phyloP scores from a whole-genome alignment of 257 asterid species.

The Primulina tabacum region DNA sequence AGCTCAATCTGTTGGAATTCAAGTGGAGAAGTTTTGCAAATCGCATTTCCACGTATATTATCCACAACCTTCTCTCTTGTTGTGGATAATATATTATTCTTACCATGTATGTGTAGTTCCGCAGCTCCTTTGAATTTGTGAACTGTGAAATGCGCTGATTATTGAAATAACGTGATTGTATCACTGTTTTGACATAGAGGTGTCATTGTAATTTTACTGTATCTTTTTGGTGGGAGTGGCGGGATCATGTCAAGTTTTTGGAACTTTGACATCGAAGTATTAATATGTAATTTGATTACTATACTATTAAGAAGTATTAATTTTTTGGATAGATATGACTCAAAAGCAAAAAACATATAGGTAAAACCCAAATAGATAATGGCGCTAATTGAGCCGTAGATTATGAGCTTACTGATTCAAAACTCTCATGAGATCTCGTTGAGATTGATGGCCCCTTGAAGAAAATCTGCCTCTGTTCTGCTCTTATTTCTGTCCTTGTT shows the following conservation, averaged over 20 bases:
- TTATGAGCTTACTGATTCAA: too few species aligned
- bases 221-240: neutral
- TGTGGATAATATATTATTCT: neutral
- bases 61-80: slow-evolving; percentile 9
- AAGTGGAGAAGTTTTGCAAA: slow-evolving; percentile 11
- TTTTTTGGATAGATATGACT: neutral
- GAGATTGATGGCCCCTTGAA: neutral
- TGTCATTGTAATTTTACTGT: neutral
- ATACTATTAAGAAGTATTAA: neutral
- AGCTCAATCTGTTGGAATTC: slow-evolving; percentile 7
- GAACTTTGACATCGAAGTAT: neutral
- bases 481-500: slow-evolving; percentile 13
- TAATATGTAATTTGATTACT: too few species aligned
- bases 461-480: neutral
- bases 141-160: neutral
- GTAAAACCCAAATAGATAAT: neutral
- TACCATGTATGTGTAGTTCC: slow-evolving; percentile 9
- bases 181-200: neutral
- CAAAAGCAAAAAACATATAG: neutral
- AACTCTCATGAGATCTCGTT: too few species aligned
- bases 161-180: neutral
- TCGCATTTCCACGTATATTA: slow-evolving; percentile 20
- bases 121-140: slow-evolving; percentile 11
- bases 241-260: neutral
- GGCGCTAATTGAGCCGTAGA: too few species aligned